Evolutionary conservation across 768 basidiomycete genomes (phyloP).

Genomic region (Boletus tylopilopsis): DNA sequence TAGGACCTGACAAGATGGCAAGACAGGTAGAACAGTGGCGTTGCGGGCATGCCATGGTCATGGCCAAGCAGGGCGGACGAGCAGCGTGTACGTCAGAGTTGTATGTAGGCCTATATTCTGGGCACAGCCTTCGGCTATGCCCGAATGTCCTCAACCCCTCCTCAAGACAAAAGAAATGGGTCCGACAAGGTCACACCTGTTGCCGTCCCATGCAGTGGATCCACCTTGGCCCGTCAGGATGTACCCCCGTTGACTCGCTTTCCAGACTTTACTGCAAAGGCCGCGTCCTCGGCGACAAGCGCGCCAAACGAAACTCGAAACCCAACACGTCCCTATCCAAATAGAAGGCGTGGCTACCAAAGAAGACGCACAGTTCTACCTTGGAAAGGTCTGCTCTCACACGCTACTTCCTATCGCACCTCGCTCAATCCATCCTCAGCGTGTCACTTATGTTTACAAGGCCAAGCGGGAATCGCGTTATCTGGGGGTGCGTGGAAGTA

Average conservation of each 20-base stretch:
- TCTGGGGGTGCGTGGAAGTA: conserved; percentile 97
- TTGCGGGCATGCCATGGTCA: no score
- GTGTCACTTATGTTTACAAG: conserved; percentile 97
- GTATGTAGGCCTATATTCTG: no score
- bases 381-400: conserved; percentile 84
- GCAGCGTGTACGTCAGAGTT: no score
- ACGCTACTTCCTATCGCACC: not conserved
- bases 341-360: conserved; percentile 94
- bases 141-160: conserved; percentile 17
- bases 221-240: conserved; percentile 8
- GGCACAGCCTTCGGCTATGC: no score
- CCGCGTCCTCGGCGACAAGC: conserved; percentile 97
- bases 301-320: conserved; percentile 93
- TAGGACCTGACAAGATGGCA: conserved; percentile 39
- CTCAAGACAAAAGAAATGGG: conserved; percentile 59
- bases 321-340: conserved; percentile 97
- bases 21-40: conserved; percentile 33
- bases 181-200: conserved; percentile 61
- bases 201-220: conserved; percentile 15
- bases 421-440: conserved; percentile 42
- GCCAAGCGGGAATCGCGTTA: conserved; percentile 94
- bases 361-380: conserved; percentile 96
- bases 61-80: not conserved
- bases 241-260: not conserved
- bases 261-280: conserved; percentile 92